Evolutionary conservation across 225 moss, liverwort and hornwort species (phyloP).

Genomic region (Takakia lepidozioides): DNA sequence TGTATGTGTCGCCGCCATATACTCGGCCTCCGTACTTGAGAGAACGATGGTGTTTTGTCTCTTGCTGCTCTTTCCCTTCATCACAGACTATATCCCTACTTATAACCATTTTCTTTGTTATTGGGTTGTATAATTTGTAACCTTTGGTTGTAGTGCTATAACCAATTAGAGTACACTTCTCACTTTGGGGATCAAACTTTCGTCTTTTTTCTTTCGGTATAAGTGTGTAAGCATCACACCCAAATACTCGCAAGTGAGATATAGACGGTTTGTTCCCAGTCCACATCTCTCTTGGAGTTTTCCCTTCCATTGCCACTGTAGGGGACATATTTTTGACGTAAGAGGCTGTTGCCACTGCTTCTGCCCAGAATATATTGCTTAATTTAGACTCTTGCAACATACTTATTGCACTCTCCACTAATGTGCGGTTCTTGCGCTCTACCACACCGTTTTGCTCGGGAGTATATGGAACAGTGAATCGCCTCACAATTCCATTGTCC

Average conservation of each 20-base stretch:
- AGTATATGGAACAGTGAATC: background rate
- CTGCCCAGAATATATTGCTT: background rate
- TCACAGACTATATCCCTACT: too few species aligned
- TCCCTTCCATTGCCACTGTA: background rate
- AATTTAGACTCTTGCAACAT: background rate
- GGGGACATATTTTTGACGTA: background rate
- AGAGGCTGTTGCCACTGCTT: background rate
- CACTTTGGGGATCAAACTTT: background rate
- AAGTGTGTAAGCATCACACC: conserved; percentile 1
- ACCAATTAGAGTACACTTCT: background rate
- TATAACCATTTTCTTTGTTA: background rate
- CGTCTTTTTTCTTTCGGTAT: background rate
- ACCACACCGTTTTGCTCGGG: background rate
- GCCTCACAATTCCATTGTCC: background rate
- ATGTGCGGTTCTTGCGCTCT: background rate
- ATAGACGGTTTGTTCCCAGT: background rate
- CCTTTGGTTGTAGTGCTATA: background rate
- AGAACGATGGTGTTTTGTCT: too few species aligned
- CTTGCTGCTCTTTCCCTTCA: too few species aligned
- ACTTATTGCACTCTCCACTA: background rate
- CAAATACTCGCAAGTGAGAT: conserved; percentile 2
- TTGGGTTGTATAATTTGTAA: background rate
- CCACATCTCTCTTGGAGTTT: background rate
- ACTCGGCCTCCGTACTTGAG: too few species aligned
- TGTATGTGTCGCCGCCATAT: too few species aligned